Evolutionary conservation across 2,329 filamentous ascomycete species (phyloP).

Genomic region (Trichoderma gracile): DNA sequence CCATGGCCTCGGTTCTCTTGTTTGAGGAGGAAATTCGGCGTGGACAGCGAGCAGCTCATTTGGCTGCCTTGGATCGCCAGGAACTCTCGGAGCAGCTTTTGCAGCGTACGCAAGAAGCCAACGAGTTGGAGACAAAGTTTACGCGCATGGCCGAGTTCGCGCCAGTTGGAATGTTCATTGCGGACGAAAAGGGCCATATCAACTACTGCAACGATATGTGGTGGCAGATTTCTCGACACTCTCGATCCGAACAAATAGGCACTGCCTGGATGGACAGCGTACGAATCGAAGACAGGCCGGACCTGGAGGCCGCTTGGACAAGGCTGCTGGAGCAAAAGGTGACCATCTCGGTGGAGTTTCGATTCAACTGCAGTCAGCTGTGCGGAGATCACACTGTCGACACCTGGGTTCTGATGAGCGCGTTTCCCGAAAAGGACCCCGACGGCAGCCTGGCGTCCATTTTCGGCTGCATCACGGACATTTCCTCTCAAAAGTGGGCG

Average conservation of each 20-base stretch:
- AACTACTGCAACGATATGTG: constrained; percentile 82
- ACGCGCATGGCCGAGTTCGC: constrained; percentile 83
- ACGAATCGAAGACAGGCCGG: constrained; percentile 62
- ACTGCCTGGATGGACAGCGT: constrained; percentile 74
- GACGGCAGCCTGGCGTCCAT: constrained; percentile 69
- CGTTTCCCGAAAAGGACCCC: constrained; percentile 69
- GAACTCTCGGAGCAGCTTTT: constrained; percentile 75
- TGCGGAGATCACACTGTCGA: constrained; percentile 61
- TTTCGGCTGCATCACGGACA: constrained; percentile 81
- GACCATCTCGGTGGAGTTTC: constrained; percentile 70
- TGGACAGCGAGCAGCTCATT: constrained; percentile 69
- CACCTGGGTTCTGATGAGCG: constrained; percentile 77
- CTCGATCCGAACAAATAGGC: constrained; percentile 57
- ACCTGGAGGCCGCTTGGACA: constrained; percentile 62
- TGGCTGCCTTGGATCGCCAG: constrained; percentile 75
- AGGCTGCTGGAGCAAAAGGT: constrained; percentile 61
- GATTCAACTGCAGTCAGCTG: constrained; percentile 69
- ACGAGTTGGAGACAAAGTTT: constrained; percentile 74
- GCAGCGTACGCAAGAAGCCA: constrained; percentile 61
- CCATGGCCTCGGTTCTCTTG: constrained; percentile 76
- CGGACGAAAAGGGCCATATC: constrained; percentile 68
- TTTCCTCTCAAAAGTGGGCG: constrained; percentile 81
- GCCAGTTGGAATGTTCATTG: constrained; percentile 82
- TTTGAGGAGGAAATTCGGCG: constrained; percentile 81
- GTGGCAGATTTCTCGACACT: constrained; percentile 69